Base-by-base conservation (phyloP, 116 monocot species). In the Trichopus zeylanicus region DNA sequence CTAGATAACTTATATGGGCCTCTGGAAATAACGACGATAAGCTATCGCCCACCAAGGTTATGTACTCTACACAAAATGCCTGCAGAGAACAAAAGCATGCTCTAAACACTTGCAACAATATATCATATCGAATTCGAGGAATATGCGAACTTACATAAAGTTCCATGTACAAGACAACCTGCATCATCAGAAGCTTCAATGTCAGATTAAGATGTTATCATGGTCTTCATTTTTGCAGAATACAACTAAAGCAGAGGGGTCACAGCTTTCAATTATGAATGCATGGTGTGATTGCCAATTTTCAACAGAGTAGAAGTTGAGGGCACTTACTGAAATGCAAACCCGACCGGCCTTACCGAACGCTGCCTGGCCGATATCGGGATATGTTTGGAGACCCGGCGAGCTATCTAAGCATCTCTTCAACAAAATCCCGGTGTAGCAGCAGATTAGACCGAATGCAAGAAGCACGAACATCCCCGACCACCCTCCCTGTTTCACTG, bases 281-380 rank as follows among this genome's bases (percentile, higher is more conserved):
- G n/a, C n/a, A n/a, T n/a, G n/a, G n/a, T n/a, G n/a, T n/a, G n/a
- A n/a, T n/a, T n/a, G n/a, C n/a, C n/a, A n/a, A n/a, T n/a, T n/a
- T n/a, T n/a, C n/a, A n/a, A n/a, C n/a, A n/a, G n/a, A 19, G 21
- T 1, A 29, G 29, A 28, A 9, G 13, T 8, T 20, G 8, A 42
- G 22, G 12, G 7, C 6, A 26, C 61, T 73, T 63, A 85, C 85
- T 13, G 76, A 73, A n/a, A 85, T 73, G 22, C 12, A 61, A 0
- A 74, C 20, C 6, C 82, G 77, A 20, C 87, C 82, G 18, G 46
- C 1, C 29, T 20, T 42, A 6, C 87, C 82, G 22, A 87, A 87
- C 4, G 87, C 87, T 3, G 79, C 79, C 32, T 73, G 76, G 10
- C 82, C 82, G 28, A 87, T 82, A 23, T 87, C 87, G 22, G 87